Conservation (phyloP, 192 early-diverging fungal species). For the Podila clonocystis region DNA sequence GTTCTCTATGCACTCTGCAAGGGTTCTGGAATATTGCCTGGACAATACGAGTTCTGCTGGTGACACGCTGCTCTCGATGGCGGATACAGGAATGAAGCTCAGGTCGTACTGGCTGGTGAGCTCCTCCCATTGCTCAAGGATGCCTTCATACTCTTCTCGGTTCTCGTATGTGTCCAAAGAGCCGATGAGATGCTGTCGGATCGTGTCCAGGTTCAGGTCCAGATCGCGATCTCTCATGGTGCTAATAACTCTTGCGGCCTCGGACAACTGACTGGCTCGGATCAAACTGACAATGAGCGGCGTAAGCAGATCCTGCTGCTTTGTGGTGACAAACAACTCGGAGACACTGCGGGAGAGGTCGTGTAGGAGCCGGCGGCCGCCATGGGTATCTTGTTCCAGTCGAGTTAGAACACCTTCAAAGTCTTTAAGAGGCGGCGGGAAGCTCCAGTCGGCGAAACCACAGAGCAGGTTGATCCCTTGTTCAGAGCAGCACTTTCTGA, state of each 20-base stretch:
- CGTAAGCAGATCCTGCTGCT: neutral
- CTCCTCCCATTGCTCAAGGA: slow-evolving; percentile 29
- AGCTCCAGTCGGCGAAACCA: neutral
- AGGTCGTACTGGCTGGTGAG: neutral
- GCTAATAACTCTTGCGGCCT: slow-evolving; percentile 24
- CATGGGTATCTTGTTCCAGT: neutral
- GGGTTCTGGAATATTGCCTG: slow-evolving; percentile 10
- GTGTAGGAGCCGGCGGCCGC: neutral
- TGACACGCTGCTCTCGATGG: neutral
- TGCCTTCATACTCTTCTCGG: neutral
- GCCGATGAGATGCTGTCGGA: slow-evolving; percentile 14
- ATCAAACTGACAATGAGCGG: slow-evolving; percentile 22
- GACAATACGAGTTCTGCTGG: neutral
- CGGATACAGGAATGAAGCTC: neutral
- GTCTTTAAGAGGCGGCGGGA: neutral
- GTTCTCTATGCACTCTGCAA: slow-evolving; percentile 3
- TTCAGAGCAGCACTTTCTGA: neutral
- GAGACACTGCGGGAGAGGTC: slow-evolving; percentile 13
- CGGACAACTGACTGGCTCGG: neutral
- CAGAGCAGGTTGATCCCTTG: neutral
- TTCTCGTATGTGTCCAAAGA: neutral
- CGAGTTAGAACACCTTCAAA: neutral
- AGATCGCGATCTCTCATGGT: slow-evolving; percentile 17
- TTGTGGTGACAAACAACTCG: slow-evolving; percentile 19
- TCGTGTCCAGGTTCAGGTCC: neutral